Evolutionary conservation across 2,329 filamentous ascomycete species (phyloP).

Genomic region (Neonectria faginata): DNA sequence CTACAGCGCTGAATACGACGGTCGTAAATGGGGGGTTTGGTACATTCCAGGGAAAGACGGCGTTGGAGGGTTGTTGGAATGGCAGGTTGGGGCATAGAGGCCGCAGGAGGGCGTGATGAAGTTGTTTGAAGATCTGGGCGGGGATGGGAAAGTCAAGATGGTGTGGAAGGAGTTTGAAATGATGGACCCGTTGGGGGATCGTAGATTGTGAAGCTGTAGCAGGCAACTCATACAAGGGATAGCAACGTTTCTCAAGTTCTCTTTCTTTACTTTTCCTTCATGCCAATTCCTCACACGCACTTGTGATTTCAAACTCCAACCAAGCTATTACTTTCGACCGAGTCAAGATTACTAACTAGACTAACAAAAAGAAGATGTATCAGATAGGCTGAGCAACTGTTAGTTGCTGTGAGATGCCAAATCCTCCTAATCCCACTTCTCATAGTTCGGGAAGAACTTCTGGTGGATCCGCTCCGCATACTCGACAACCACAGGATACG

Average conservation of each 20-base stretch:
- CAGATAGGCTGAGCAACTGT: no score
- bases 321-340: no score
- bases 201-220: no score
- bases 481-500: conserved; percentile 62
- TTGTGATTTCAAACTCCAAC: no score
- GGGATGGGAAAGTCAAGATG: not conserved
- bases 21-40: conserved; percentile 3
- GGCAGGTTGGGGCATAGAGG: conserved; percentile 19
- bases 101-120: not conserved
- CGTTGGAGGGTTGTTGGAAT: conserved; percentile 4
- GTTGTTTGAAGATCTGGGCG: conserved; percentile 11
- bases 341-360: no score
- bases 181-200: no score
- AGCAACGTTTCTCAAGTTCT: no score
- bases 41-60: conserved; percentile 14
- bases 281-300: no score
- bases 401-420: no score
- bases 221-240: no score
- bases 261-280: no score
- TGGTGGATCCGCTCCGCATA: conserved; percentile 69
- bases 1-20: not conserved
- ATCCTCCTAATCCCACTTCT: conserved; percentile 46
- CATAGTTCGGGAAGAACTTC: conserved; percentile 69
- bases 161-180: not conserved
- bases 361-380: no score